These are phyloP conservation scores for Cicer judaicum DNA, from an alignment of 306 rosid genomes.

Conservation along the genomic window DNA sequence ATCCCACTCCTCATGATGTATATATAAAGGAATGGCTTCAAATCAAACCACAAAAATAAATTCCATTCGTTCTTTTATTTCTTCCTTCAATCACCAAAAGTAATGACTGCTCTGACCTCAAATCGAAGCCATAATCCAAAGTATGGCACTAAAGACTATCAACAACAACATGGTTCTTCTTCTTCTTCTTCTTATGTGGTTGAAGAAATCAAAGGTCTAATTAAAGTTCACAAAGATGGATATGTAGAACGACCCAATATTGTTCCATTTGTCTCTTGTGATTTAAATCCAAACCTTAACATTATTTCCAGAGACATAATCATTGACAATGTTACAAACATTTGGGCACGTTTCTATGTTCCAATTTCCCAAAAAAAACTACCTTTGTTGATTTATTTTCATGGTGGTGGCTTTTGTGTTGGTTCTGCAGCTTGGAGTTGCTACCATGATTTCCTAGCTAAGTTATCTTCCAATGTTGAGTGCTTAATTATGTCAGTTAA, in stretches of 20 bases:
- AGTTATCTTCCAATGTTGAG: conserved; percentile 50
- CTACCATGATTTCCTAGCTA: conserved; percentile 75
- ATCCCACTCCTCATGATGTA: too few relatives aligned
- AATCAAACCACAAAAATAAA: neutral
- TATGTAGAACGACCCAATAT: conserved; percentile 67
- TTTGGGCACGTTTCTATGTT: conserved; percentile 80
- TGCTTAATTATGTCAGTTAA: conserved; percentile 76
- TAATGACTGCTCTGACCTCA: conserved; percentile 61
- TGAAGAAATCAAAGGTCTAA: conserved; percentile 78
- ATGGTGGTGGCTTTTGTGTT: conserved; percentile 90
- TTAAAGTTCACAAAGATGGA: conserved; percentile 73
- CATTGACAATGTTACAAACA: conserved; percentile 59
- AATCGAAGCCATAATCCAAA: conserved; percentile 49
- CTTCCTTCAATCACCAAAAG: conserved; percentile 38
- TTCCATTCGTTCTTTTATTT: conserved; percentile 33
- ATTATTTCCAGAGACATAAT: conserved; percentile 63
- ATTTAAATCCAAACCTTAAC: conserved; percentile 52
- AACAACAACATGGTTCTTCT: conserved; percentile 38
- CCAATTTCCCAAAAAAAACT: conserved; percentile 59
- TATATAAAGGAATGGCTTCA: neutral
- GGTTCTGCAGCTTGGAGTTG: conserved; percentile 93
- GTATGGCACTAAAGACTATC: conserved; percentile 40
- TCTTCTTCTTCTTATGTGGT: conserved; percentile 20
- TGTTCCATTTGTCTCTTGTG: conserved; percentile 62
- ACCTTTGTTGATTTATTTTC: conserved; percentile 76